Conservation (phyloP, 805 yeast species). For the Metahyphopichia silvanorum region DNA sequence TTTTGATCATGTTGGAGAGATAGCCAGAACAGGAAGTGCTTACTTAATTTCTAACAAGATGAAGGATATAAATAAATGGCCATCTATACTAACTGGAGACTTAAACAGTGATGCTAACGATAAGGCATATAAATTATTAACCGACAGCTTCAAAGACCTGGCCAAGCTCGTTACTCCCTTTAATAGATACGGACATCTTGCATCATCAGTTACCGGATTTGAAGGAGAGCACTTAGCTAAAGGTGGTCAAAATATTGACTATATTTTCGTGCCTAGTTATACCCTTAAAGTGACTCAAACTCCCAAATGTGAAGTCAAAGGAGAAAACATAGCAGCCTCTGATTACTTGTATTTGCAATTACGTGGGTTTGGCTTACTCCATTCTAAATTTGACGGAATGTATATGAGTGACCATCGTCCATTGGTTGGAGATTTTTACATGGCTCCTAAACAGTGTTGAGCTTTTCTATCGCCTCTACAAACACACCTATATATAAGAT, state of each 20-base stretch:
- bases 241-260: constrained; percentile 32
- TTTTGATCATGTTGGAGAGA: constrained; percentile 33
- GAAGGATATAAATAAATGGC: constrained; percentile 24
- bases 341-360: constrained; percentile 13
- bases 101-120: constrained; percentile 23
- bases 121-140: constrained; percentile 13
- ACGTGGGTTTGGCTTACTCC: constrained; percentile 26
- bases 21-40: constrained; percentile 27
- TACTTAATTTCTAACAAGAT: constrained; percentile 26
- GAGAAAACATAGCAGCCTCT: constrained; percentile 6
- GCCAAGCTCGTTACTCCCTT: constrained; percentile 16
- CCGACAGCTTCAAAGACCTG: constrained; percentile 13
- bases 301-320: constrained; percentile 10
- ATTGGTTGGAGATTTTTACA: constrained; percentile 24
- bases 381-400: constrained; percentile 27
- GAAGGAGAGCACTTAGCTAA: constrained; percentile 18
- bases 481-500: no score
- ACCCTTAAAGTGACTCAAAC: constrained; percentile 10
- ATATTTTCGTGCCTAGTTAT: constrained; percentile 26
- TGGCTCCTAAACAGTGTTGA: constrained; percentile 1
- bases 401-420: constrained; percentile 39
- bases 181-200: constrained; percentile 25
- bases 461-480: no score
- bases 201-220: constrained; percentile 31
- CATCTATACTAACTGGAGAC: constrained; percentile 29